phyloP scores from a whole-genome alignment of 441 rosid genomes.

The Gossypium davidsonii region DNA sequence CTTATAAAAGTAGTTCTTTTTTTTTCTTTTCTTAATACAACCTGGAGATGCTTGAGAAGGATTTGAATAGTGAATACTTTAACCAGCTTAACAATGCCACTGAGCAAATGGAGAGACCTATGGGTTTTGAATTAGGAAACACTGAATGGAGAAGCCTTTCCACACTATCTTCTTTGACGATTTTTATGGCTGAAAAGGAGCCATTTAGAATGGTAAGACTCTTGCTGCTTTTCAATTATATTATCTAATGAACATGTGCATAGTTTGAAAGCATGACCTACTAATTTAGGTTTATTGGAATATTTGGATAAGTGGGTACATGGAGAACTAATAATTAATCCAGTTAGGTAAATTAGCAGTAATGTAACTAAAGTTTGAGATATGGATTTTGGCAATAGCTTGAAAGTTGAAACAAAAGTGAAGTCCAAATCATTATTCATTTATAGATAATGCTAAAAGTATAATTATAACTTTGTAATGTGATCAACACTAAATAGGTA shows the following conservation, averaged over 20 bases:
- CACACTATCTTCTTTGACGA: background rate
- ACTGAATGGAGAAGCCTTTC: constrained; percentile 1
- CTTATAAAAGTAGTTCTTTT: background rate
- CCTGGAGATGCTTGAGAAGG: background rate
- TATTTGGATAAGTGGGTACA: background rate
- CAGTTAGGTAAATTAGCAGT: background rate
- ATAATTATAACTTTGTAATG: background rate
- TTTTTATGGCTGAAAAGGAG: background rate
- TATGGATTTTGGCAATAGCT: too few relatives aligned
- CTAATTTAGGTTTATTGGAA: background rate
- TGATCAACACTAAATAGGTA: background rate
- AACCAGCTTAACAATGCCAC: background rate
- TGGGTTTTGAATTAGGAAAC: background rate
- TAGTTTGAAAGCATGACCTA: background rate
- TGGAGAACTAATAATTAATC: background rate
- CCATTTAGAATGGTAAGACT: background rate
- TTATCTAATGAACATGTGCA: background rate
- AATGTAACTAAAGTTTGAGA: too few relatives aligned
- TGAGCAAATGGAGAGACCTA: too few relatives aligned
- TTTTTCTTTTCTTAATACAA: background rate
- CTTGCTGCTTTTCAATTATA: background rate
- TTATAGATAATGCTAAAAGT: background rate
- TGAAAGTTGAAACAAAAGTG: too few relatives aligned
- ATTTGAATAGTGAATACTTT: constrained; percentile 3
- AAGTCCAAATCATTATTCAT: background rate